These are phyloP conservation scores for Phytophthora kernoviae DNA, from an alignment of 352 stramenopile species.

Conservation along the genomic window DNA sequence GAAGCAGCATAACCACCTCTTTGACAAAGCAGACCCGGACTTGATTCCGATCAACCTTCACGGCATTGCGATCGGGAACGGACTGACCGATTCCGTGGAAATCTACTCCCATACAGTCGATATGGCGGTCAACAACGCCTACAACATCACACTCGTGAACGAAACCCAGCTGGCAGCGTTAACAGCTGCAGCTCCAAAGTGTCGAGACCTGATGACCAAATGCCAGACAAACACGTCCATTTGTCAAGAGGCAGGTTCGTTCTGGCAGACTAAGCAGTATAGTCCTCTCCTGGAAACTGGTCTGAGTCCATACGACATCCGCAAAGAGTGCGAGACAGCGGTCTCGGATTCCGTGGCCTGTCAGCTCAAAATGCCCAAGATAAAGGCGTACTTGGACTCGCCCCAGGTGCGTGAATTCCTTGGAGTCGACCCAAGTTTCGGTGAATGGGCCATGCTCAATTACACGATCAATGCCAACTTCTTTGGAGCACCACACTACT, in stretches of 20 bases:
- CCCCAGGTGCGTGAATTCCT: constrained; percentile 35
- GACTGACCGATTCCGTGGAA: constrained; percentile 18
- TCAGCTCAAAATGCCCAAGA: constrained; percentile 38
- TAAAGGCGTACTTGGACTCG: constrained; percentile 63
- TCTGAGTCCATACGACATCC: constrained; percentile 70
- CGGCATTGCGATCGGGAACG: constrained; percentile 56
- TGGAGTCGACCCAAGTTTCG: constrained; percentile 30
- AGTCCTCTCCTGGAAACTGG: constrained; percentile 31
- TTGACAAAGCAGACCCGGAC: neutral
- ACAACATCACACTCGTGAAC: constrained; percentile 46
- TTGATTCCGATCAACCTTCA: constrained; percentile 40
- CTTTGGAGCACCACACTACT: constrained; percentile 23
- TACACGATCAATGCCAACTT: constrained; percentile 91
- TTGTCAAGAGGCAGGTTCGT: constrained; percentile 30
- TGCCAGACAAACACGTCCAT: constrained; percentile 23
- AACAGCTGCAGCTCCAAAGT: constrained; percentile 21
- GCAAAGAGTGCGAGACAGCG: constrained; percentile 28
- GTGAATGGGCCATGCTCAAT: constrained; percentile 90
- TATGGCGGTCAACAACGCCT: constrained; percentile 49
- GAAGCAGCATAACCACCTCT: constrained; percentile 18
- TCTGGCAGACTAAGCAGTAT: constrained; percentile 46
- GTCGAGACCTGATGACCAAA: constrained; percentile 19
- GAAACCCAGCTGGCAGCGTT: constrained; percentile 28
- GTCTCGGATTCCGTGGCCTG: constrained; percentile 18
- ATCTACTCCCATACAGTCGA: constrained; percentile 31